Evolutionary conservation across 2,329 filamentous ascomycete species (phyloP).

Genomic region (Claviceps fusiformis): DNA sequence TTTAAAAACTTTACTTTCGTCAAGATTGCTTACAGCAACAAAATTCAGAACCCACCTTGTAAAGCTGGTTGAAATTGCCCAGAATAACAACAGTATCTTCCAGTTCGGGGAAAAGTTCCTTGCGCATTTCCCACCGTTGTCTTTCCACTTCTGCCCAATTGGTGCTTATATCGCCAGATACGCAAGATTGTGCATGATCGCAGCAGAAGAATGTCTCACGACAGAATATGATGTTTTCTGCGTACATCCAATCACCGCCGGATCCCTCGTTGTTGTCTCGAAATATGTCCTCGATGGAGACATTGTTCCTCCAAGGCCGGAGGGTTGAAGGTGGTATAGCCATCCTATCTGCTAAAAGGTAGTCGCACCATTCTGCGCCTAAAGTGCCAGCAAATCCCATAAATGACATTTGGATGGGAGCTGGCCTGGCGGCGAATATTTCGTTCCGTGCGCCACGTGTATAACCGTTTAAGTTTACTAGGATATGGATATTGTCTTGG

Average conservation of each 20-base stretch:
- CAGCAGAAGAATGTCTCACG: slow-evolving; percentile 96
- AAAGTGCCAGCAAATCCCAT: slow-evolving; percentile 97
- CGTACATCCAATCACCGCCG: slow-evolving; percentile 78
- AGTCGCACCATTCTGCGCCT: slow-evolving; percentile 97
- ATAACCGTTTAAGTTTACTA: slow-evolving; percentile 97
- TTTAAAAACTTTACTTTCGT: neutral
- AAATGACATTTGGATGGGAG: slow-evolving; percentile 97
- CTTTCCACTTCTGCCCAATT: slow-evolving; percentile 75
- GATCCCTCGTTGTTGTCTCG: slow-evolving; percentile 53
- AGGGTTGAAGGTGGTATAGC: slow-evolving; percentile 74
- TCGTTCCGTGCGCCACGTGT: slow-evolving; percentile 95
- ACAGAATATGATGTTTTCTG: slow-evolving; percentile 92
- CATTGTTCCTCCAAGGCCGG: slow-evolving; percentile 63
- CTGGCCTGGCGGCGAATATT: slow-evolving; percentile 86
- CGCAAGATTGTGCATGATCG: slow-evolving; percentile 85
- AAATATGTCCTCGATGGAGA: slow-evolving; percentile 58
- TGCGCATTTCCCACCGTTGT: slow-evolving; percentile 82
- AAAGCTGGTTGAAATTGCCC: slow-evolving; percentile 96
- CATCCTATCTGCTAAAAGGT: slow-evolving; percentile 78
- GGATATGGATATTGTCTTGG: slow-evolving; percentile 77
- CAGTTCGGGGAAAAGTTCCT: slow-evolving; percentile 74
- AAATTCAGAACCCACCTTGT: slow-evolving; percentile 55
- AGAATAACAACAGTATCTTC: slow-evolving; percentile 78
- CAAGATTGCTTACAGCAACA: neutral
- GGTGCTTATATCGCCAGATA: slow-evolving; percentile 49